Evolutionary conservation across 2,329 filamentous ascomycete species (phyloP).

Genomic region (Neofusicoccum kwambonambiense): DNA sequence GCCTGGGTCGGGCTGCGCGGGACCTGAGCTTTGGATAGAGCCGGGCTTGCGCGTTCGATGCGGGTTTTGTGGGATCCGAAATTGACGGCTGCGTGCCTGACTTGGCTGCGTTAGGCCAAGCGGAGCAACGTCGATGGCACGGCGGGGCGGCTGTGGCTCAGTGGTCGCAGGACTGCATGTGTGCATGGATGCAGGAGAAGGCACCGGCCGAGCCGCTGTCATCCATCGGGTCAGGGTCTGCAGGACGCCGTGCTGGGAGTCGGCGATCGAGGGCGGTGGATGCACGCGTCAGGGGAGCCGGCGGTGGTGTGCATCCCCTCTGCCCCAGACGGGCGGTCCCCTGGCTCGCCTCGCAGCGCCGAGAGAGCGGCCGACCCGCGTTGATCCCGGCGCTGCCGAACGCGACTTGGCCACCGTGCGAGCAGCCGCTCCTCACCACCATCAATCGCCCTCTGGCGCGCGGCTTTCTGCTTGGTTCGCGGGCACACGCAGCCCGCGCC

Average conservation of each 20-base stretch:
- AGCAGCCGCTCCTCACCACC: not conserved
- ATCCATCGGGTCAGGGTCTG: not conserved
- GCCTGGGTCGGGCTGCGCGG: not conserved
- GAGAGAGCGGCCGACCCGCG: not conserved
- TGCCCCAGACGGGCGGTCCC: not conserved
- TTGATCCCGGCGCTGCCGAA: not conserved
- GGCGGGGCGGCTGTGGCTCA: not conserved
- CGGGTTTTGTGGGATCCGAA: not conserved
- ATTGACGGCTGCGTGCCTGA: conserved; percentile 2
- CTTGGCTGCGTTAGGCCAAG: not conserved
- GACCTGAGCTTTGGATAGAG: not conserved
- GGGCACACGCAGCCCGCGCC: too few relatives aligned
- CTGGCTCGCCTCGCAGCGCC: not conserved
- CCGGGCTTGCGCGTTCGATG: not conserved
- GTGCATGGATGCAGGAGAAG: not conserved
- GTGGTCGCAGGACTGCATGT: not conserved
- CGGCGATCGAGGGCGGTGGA: not conserved
- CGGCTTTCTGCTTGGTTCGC: not conserved
- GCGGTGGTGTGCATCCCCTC: not conserved
- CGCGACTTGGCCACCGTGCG: not conserved
- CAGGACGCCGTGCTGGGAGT: not conserved
- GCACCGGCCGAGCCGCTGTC: too few relatives aligned
- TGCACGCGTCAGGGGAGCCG: not conserved
- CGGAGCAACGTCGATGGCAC: not conserved
- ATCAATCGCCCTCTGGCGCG: not conserved